phyloP scores from a whole-genome alignment of 345 rosid species.

The Aurinia saxatilis region DNA sequence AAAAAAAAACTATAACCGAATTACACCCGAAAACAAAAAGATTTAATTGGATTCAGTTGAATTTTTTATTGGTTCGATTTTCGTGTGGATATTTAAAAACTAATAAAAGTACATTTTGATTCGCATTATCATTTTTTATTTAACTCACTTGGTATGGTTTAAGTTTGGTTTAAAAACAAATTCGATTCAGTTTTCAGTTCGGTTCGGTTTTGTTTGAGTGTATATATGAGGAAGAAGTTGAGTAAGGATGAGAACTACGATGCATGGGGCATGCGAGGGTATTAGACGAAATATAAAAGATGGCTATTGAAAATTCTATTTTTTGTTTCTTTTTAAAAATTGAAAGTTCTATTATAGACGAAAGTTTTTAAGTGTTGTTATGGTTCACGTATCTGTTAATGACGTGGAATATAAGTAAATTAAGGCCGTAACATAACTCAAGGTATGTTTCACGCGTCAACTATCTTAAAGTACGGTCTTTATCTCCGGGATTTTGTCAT shows the following conservation, averaged over 20 bases:
- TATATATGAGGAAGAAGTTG: slow-evolving; percentile 11
- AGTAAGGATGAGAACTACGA: slow-evolving; percentile 19
- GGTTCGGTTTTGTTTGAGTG: background rate
- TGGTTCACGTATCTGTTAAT: slow-evolving; percentile 26
- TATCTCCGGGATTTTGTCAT: slow-evolving; percentile 20
- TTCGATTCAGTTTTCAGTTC: background rate
- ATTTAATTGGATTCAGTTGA: too few relatives aligned
- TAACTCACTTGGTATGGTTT: background rate
- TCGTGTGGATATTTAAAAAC: background rate
- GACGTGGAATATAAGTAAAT: slow-evolving; percentile 22
- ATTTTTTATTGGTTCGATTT: too few relatives aligned
- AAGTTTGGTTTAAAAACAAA: background rate
- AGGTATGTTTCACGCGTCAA: slow-evolving; percentile 31
- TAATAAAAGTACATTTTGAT: too few relatives aligned
- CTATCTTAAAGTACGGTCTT: slow-evolving; percentile 16
- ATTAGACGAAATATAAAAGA: slow-evolving; percentile 7
- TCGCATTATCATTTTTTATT: too few relatives aligned
- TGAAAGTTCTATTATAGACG: background rate
- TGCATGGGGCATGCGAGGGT: slow-evolving; percentile 24
- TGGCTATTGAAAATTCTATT: background rate
- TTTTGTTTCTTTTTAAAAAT: too few relatives aligned
- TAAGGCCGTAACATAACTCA: background rate
- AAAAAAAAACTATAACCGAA: too few relatives aligned
- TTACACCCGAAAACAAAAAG: too few relatives aligned
- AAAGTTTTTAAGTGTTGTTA: slow-evolving; percentile 4